A percentile compares a stretch with the other conserved stretches of the same genome.
phyloP scores from a whole-genome alignment of 2,329 filamentous ascomycete genomes.

The Coniochaeta prunicola region DNA sequence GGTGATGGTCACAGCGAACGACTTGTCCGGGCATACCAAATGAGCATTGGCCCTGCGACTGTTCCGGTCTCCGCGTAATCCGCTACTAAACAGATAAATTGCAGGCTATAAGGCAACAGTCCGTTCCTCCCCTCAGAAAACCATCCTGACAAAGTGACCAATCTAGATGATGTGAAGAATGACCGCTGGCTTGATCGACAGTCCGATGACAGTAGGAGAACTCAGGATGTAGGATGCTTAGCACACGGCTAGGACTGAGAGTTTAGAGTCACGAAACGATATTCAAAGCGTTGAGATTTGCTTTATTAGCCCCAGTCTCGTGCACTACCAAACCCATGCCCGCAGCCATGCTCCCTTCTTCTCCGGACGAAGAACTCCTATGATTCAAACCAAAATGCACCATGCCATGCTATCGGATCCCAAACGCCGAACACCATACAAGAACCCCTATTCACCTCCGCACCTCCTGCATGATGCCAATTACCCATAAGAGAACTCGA shows the following conservation, averaged over 20 bases:
- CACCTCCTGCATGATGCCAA: background rate
- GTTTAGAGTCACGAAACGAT: background rate
- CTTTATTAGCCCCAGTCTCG: background rate
- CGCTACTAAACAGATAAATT: no score
- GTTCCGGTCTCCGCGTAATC: no score
- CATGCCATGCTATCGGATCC: conserved; percentile 32
- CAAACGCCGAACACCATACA: background rate
- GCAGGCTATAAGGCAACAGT: no score
- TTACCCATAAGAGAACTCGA: background rate
- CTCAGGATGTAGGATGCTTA: background rate
- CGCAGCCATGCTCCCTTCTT: background rate
- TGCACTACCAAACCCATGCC: background rate
- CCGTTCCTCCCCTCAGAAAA: background rate
- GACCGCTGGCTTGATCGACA: background rate
- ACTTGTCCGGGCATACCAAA: no score
- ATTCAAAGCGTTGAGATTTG: background rate
- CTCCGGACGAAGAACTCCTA: background rate
- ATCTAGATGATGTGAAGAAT: background rate
- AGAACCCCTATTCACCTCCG: background rate
- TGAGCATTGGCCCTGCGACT: no score
- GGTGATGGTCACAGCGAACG: no score
- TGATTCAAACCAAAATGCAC: background rate
- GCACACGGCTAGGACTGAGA: background rate
- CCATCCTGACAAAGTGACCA: background rate
- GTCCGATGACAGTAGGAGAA: background rate